A percentile compares a stretch with the other conserved stretches of the same genome.
Conservation (phyloP, 345 rosid species). For the Aethionema arabicum region DNA sequence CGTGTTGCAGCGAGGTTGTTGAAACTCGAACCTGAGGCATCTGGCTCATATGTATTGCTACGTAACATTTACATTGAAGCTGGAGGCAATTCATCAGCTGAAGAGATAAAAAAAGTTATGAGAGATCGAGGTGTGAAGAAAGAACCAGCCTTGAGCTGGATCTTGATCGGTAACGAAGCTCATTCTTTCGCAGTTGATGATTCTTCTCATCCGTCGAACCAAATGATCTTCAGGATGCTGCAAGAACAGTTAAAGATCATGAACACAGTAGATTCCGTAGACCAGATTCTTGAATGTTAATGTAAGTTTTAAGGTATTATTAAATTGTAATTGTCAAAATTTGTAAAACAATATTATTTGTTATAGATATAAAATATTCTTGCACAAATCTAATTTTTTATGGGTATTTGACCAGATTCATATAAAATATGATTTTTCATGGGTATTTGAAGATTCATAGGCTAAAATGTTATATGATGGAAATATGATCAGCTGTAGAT, state of each 20-base stretch:
- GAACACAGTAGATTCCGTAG: constrained; percentile 25
- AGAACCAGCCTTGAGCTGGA: constrained; percentile 58
- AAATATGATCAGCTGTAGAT: too few relatives aligned
- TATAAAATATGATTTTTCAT: too few relatives aligned
- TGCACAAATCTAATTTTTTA: too few relatives aligned
- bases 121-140: constrained; percentile 44
- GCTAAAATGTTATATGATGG: too few relatives aligned
- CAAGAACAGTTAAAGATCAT: constrained; percentile 38
- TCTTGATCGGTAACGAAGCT: constrained; percentile 36
- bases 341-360: too few relatives aligned
- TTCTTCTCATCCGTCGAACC: constrained; percentile 36
- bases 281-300: constrained; percentile 14
- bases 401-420: too few relatives aligned
- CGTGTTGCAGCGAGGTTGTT: constrained; percentile 47
- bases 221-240: constrained; percentile 31
- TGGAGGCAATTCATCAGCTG: constrained; percentile 41
- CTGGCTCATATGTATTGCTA: constrained; percentile 51
- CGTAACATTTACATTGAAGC: constrained; percentile 43
- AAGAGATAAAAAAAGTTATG: constrained; percentile 43
- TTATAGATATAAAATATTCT: too few relatives aligned
- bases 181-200: constrained; percentile 38
- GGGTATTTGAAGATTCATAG: too few relatives aligned
- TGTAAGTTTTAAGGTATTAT: too few relatives aligned
- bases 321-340: too few relatives aligned
- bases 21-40: constrained; percentile 46